These are phyloP conservation scores for Colletotrichum coccodes DNA, from an alignment of 2,329 filamentous ascomycete species.

Conservation along the genomic window DNA sequence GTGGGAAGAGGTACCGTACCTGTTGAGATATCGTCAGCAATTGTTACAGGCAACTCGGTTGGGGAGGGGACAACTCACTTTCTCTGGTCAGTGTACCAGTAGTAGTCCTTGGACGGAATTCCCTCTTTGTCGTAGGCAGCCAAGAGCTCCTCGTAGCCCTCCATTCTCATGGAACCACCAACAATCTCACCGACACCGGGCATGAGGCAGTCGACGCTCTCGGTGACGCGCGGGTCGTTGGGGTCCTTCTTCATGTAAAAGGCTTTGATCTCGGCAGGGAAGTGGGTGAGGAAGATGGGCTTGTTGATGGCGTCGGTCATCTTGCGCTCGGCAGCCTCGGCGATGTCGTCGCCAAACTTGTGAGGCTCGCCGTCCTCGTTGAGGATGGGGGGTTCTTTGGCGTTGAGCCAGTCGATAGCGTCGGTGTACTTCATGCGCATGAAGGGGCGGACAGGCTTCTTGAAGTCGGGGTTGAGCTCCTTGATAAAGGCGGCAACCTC, in stretches of 20 bases:
- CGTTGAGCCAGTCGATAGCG: conserved; percentile 92
- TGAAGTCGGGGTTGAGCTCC: conserved; percentile 91
- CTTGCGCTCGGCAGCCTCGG: conserved; percentile 92
- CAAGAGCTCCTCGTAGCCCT: conserved; percentile 89
- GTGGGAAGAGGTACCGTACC: conserved; percentile 91
- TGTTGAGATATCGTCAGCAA: conserved; percentile 43
- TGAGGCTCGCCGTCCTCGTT: conserved; percentile 95
- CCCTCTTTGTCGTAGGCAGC: conserved; percentile 87
- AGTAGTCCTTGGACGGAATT: conserved; percentile 87
- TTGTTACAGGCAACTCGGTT: not conserved
- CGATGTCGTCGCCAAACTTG: conserved; percentile 95
- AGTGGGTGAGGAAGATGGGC: conserved; percentile 96
- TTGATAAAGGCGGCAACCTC: conserved; percentile 78
- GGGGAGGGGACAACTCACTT: conserved; percentile 71
- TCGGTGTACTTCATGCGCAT: conserved; percentile 94
- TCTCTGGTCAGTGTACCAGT: conserved; percentile 98
- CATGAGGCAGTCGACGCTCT: conserved; percentile 88
- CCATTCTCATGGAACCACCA: conserved; percentile 96
- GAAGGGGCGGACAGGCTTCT: conserved; percentile 85
- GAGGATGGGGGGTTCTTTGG: conserved; percentile 81
- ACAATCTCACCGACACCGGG: conserved; percentile 98
- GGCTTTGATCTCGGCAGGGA: conserved; percentile 96
- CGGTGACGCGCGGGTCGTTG: conserved; percentile 83
- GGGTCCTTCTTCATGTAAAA: conserved; percentile 98
- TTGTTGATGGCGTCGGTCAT: conserved; percentile 98